Base-by-base conservation (phyloP, 2,329 filamentous ascomycete genomes). In the Epicoccum nigrum region DNA sequence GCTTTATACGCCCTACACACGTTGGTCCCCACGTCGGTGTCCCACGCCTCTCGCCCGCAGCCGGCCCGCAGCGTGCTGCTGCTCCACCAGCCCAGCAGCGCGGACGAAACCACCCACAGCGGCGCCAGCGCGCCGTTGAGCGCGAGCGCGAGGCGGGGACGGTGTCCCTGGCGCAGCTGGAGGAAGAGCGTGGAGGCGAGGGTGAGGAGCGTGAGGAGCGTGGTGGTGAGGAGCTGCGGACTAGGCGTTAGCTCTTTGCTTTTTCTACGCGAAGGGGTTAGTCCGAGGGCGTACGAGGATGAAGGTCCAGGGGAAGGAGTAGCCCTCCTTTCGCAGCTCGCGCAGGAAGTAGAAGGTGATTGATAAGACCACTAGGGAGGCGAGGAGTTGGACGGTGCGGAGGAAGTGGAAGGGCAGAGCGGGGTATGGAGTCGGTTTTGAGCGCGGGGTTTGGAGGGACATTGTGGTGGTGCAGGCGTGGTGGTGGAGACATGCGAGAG, bases 1-100 rank as follows among this genome's bases (percentile, higher is more conserved):
- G 80, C 77, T 68, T 86, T 86, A 76, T 85, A 86, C 49, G 77
- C 72, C 45, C 79, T 70, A 63, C 83, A 86, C 38, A 86, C 76
- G 67, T 77, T 77, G 46, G 85, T 77, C 3, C 83, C 83, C 2
- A 77, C 75, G 1, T 77, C 74, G 27, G 77, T 78, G n/a, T 77
- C 76, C 83, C 83, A 86, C 64, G 78, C 77, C 16, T 69, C 62
- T 3, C 69, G 60, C 35, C 73, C 77, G 71, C 83, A 85, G 76
- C 72, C 50, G 82, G 78, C 7, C 72, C 65, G n/a, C 45, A 86
- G 70, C 0, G 83, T 85, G 41, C 75, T 72, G 32, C 76, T 76
- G 62, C 80, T 77, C 74, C 79, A 83, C 77, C 79, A 84, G 27
- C 75, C 73, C 7, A 85, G 68, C 7, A 86, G 73, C 34, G 69